Percentiles rank a stretch among this genome's conserved stretches.
These are phyloP conservation scores for Rhodotorula sphaerocarpa DNA, from an alignment of 768 basidiomycete species.

Conservation along the genomic window DNA sequence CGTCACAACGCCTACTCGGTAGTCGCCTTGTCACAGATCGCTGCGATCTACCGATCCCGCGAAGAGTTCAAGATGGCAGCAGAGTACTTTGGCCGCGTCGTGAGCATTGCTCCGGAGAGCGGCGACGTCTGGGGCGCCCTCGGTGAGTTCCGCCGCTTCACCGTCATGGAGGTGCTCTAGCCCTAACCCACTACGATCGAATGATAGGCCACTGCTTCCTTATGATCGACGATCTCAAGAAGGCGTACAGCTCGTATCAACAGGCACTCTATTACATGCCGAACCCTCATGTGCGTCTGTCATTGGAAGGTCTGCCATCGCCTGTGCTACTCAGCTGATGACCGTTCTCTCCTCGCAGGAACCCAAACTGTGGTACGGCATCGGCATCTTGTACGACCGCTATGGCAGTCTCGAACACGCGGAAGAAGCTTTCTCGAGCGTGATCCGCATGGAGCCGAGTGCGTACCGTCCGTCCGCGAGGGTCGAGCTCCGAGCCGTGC, in stretches of 20 bases:
- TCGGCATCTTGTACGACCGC: slow-evolving; percentile 96
- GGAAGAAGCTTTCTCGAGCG: slow-evolving; percentile 94
- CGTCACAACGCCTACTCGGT: slow-evolving; percentile 89
- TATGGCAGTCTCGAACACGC: slow-evolving; percentile 98
- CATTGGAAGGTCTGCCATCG: slow-evolving; percentile 2
- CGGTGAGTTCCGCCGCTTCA: slow-evolving; percentile 45
- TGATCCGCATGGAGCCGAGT: slow-evolving; percentile 96
- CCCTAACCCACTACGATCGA: too few species aligned
- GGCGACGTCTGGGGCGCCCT: slow-evolving; percentile 98
- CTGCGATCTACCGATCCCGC: slow-evolving; percentile 91
- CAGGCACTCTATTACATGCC: slow-evolving; percentile 92
- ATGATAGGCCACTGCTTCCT: slow-evolving; percentile 82
- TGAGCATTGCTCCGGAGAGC: slow-evolving; percentile 84
- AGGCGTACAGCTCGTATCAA: slow-evolving; percentile 96
- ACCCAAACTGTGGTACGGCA: slow-evolving; percentile 98
- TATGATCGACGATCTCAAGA: slow-evolving; percentile 98
- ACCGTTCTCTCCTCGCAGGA: slow-evolving; percentile 54
- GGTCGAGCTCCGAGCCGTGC: too few species aligned
- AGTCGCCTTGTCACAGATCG: slow-evolving; percentile 82
- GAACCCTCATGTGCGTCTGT: slow-evolving; percentile 68
- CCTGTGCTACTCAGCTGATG: slow-evolving; percentile 10
- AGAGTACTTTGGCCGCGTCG: slow-evolving; percentile 90
- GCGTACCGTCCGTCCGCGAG: slow-evolving; percentile 36
- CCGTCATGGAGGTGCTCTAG: too few species aligned
- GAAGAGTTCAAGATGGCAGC: slow-evolving; percentile 97